These are phyloP conservation scores for Poa pratensis DNA, from an alignment of 176 grass and related monocot genomes.

Conservation along the genomic window DNA sequence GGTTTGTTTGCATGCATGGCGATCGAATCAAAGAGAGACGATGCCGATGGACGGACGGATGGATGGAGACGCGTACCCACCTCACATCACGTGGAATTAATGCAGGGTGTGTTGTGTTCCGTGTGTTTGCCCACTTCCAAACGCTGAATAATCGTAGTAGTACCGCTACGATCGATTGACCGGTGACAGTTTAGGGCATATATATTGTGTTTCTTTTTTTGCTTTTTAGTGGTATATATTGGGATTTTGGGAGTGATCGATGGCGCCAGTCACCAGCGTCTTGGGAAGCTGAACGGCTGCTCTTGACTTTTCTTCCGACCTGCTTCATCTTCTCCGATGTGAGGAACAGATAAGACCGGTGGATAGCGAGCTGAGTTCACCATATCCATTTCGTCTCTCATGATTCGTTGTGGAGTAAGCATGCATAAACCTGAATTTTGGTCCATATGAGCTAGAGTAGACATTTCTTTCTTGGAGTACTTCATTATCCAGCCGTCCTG, in stretches of 20 bases:
- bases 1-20: not conserved
- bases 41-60: conserved; percentile 2
- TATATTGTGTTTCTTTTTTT: not conserved
- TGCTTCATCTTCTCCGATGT: not conserved
- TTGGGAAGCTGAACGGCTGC: conserved; percentile 42
- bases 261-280: not conserved
- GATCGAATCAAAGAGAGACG: not conserved
- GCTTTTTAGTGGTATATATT: not conserved
- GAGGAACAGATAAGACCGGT: not conserved
- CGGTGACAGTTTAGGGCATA: not conserved
- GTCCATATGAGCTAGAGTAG: not conserved
- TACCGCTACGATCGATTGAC: not conserved
- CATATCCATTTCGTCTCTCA: conserved; percentile 15
- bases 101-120: not conserved
- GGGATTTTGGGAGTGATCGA: conserved; percentile 1
- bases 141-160: not conserved
- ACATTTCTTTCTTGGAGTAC: not conserved
- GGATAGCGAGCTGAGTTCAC: not conserved
- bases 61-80: not conserved
- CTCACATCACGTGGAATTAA: conserved; percentile 30
- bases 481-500: too few species aligned
- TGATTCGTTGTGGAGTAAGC: not conserved
- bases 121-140: conserved; percentile 40
- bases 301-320: not conserved
- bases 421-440: not conserved